Evolutionary conservation across 116 monocot species (phyloP).

Genomic region (Dioscorea cayenensis): DNA sequence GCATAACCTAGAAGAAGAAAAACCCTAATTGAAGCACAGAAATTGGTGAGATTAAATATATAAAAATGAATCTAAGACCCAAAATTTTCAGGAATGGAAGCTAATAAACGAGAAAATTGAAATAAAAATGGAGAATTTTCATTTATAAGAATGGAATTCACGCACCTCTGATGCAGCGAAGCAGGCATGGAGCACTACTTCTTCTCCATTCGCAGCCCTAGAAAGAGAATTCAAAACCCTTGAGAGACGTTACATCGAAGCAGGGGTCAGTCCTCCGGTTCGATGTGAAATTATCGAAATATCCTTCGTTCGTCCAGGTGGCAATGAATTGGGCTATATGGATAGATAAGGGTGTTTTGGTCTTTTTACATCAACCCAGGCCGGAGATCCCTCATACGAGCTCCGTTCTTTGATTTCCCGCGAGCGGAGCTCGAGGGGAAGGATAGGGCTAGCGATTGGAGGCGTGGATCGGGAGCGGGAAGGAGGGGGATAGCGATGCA

Average conservation of each 20-base stretch:
- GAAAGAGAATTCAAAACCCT: neutral
- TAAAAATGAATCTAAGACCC: too few species aligned
- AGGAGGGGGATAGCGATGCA: neutral
- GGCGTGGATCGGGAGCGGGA: neutral
- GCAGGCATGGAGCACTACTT: too few species aligned
- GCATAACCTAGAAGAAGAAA: too few species aligned
- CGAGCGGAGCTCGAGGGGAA: neutral
- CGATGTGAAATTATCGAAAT: neutral
- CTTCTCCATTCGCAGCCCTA: neutral
- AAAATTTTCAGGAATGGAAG: too few species aligned
- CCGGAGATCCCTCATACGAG: neutral
- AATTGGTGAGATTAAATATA: too few species aligned
- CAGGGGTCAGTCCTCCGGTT: neutral
- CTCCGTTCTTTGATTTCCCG: neutral
- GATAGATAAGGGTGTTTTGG: neutral
- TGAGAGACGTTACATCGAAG: neutral
- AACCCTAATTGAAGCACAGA: too few species aligned
- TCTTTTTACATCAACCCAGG: neutral
- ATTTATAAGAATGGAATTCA: too few species aligned
- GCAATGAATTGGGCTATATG: neutral
- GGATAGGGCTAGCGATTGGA: neutral
- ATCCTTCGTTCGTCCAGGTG: neutral
- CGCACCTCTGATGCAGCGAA: too few species aligned
- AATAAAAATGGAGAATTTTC: too few species aligned
- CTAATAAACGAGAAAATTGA: too few species aligned